These are phyloP conservation scores for Aspergillus viridinutans DNA, from an alignment of 2,329 filamentous ascomycete species.

Conservation along the genomic window DNA sequence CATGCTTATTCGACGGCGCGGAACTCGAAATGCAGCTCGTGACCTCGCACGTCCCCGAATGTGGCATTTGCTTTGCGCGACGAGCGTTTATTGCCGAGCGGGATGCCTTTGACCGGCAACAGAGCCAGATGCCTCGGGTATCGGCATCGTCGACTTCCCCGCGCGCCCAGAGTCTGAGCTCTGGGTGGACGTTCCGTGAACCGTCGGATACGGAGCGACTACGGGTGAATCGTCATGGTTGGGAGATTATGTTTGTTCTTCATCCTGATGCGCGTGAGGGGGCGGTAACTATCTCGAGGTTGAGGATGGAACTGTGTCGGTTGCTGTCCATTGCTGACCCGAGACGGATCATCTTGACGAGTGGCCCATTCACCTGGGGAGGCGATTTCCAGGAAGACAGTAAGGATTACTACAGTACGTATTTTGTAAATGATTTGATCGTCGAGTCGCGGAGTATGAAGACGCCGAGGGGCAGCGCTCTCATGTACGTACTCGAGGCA, in stretches of 20 bases:
- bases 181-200: background rate
- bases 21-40: background rate
- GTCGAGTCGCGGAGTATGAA: background rate
- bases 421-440: background rate
- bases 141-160: background rate
- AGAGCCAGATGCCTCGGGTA: background rate
- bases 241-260: background rate
- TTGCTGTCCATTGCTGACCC: background rate
- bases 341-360: background rate
- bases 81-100: background rate
- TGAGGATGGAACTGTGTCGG: background rate
- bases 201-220: background rate
- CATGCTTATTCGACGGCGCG: background rate
- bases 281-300: background rate
- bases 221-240: background rate
- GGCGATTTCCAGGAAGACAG: background rate
- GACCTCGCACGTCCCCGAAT: background rate
- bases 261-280: background rate
- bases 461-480: background rate
- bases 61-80: background rate
- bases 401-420: background rate
- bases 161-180: background rate
- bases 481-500: background rate
- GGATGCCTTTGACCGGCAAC: background rate
- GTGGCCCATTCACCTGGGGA: background rate